phyloP scores from a whole-genome alignment of 2,329 filamentous ascomycete species.

The Pseudomassariella vexata region DNA sequence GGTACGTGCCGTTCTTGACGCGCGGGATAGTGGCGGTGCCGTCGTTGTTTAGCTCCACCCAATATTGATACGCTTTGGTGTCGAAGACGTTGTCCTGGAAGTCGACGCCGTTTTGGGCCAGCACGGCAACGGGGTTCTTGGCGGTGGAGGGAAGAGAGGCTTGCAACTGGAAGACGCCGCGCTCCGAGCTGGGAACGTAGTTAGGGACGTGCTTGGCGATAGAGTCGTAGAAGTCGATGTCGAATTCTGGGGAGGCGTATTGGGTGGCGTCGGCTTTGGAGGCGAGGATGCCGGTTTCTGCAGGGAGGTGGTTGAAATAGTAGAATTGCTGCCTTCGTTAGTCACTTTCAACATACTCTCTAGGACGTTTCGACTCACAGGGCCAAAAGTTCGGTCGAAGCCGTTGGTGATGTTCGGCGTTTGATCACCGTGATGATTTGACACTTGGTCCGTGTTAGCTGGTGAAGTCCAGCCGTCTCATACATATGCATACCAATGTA shows the following conservation, averaged over 20 bases:
- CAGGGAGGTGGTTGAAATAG: constrained; percentile 53
- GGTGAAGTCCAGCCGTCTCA: too few relatives aligned
- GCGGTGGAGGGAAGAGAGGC: constrained; percentile 47
- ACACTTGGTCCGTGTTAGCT: constrained; percentile 22
- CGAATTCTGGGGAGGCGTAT: constrained; percentile 47
- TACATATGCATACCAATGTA: constrained; percentile 40
- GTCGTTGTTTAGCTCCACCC: constrained; percentile 42
- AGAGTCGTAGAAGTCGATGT: constrained; percentile 55
- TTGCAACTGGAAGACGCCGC: constrained; percentile 44
- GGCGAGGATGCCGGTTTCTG: constrained; percentile 36
- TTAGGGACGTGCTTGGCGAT: constrained; percentile 55
- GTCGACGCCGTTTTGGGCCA: constrained; percentile 44
- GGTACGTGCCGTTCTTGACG: constrained; percentile 53
- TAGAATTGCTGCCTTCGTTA: constrained; percentile 41
- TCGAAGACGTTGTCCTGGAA: constrained; percentile 56
- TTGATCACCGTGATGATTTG: constrained; percentile 58
- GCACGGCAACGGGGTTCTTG: constrained; percentile 46
- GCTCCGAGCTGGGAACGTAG: constrained; percentile 46
- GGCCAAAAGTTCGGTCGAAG: constrained; percentile 61
- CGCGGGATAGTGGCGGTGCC: constrained; percentile 46
- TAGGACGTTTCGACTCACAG: constrained; percentile 16
- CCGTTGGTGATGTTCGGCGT: constrained; percentile 60
- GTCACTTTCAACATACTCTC: not conserved
- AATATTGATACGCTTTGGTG: constrained; percentile 55
- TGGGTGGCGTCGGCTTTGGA: constrained; percentile 49